phyloP scores from a whole-genome alignment of 495 filamentous ascomycete species.

The Polyplosphaeria fusca region DNA sequence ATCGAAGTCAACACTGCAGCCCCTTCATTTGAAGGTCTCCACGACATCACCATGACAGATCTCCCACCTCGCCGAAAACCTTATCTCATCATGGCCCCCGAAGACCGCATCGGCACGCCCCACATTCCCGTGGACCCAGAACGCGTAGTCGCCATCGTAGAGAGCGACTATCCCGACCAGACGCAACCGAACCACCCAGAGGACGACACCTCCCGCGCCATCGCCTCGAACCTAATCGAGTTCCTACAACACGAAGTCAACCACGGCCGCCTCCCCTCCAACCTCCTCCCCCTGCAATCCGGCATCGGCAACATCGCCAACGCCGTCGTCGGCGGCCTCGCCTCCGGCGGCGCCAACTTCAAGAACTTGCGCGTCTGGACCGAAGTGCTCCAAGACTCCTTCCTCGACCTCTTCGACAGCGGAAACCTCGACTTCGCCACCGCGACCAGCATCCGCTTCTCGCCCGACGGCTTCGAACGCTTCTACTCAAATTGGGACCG shows the following conservation, averaged over 20 bases:
- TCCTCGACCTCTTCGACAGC: conserved; percentile 91
- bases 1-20: conserved; percentile 89
- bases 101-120: conserved; percentile 77
- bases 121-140: conserved; percentile 88
- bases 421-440: conserved; percentile 89
- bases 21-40: conserved; percentile 82
- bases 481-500: conserved; percentile 85
- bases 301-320: conserved; percentile 96
- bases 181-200: conserved; percentile 73
- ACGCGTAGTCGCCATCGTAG: conserved; percentile 80
- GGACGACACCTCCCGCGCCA: conserved; percentile 67
- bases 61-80: conserved; percentile 78
- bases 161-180: conserved; percentile 80
- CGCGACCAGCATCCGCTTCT: conserved; percentile 87
- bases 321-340: conserved; percentile 81
- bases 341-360: conserved; percentile 69
- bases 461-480: conserved; percentile 84
- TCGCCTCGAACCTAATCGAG: conserved; percentile 79
- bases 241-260: conserved; percentile 80
- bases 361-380: conserved; percentile 88
- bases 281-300: conserved; percentile 79
- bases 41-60: conserved; percentile 87
- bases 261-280: conserved; percentile 71
- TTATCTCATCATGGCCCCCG: conserved; percentile 74
- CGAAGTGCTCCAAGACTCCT: conserved; percentile 88